These are phyloP conservation scores for Orbilia blumenaviensis DNA, from an alignment of 2,329 filamentous ascomycete genomes.

Conservation along the genomic window DNA sequence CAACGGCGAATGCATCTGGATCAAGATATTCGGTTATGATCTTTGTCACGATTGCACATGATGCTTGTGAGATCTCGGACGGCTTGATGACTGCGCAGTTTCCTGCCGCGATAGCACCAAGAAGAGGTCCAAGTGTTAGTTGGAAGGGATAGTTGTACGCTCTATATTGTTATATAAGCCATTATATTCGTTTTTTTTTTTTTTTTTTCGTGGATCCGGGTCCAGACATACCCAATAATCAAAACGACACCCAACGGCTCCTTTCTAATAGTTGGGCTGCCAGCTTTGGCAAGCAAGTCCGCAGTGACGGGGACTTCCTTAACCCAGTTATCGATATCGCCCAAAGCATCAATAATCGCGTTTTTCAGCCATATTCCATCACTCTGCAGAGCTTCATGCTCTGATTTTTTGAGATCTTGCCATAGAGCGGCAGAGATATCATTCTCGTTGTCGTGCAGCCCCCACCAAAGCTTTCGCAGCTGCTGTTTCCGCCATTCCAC, in stretches of 20 bases:
- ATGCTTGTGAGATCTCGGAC: slow-evolving; percentile 79
- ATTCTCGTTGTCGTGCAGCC: slow-evolving; percentile 77
- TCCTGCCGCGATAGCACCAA: slow-evolving; percentile 90
- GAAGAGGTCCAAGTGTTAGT: slow-evolving; percentile 77
- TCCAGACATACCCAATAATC: slow-evolving; percentile 74
- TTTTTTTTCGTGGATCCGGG: neutral
- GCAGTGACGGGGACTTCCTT: slow-evolving; percentile 84
- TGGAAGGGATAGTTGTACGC: slow-evolving; percentile 95
- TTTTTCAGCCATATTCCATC: slow-evolving; percentile 83
- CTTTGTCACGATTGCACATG: slow-evolving; percentile 80
- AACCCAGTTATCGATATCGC: slow-evolving; percentile 81
- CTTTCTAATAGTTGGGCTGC: slow-evolving; percentile 81
- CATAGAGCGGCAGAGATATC: slow-evolving; percentile 78
- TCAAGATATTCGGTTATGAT: slow-evolving; percentile 81
- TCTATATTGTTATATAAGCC: slow-evolving; percentile 59
- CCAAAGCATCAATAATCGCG: slow-evolving; percentile 80
- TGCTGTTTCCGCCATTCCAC: slow-evolving; percentile 83
- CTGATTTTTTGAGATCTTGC: slow-evolving; percentile 79
- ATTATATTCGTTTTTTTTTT: neutral
- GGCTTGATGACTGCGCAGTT: slow-evolving; percentile 92
- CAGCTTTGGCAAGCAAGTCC: slow-evolving; percentile 71
- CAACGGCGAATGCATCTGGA: slow-evolving; percentile 75
- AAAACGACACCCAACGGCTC: slow-evolving; percentile 85
- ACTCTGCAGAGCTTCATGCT: slow-evolving; percentile 75
- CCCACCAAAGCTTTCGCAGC: slow-evolving; percentile 96